phyloP scores from a whole-genome alignment of 2,329 filamentous ascomycete genomes.

The Penicillium sp. region DNA sequence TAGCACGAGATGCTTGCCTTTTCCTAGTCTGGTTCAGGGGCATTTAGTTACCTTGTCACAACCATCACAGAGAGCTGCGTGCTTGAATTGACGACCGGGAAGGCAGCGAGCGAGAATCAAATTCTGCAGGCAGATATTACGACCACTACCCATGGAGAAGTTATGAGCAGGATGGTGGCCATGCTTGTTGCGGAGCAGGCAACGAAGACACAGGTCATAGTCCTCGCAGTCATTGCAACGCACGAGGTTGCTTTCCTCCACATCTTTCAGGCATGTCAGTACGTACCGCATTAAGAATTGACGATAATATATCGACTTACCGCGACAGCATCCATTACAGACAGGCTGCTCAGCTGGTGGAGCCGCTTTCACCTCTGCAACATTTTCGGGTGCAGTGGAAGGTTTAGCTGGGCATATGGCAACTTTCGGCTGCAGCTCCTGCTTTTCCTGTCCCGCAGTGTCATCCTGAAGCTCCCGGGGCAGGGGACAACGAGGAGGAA shows the following conservation, averaged over 20 bases:
- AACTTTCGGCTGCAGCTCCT: constrained; percentile 2
- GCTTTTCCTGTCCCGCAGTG: neutral
- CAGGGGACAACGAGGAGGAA: constrained; percentile 58
- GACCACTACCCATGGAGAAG: constrained; percentile 54
- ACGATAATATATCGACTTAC: constrained; percentile 33
- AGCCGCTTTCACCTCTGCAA: constrained; percentile 23
- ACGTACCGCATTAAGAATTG: neutral
- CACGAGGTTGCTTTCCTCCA: constrained; percentile 72
- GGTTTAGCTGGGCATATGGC: neutral
- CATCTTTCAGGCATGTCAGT: constrained; percentile 42
- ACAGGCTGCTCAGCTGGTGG: constrained; percentile 36
- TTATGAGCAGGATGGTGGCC: constrained; percentile 86
- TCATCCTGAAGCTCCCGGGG: constrained; percentile 10
- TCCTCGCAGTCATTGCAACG: constrained; percentile 82
- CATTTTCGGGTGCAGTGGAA: constrained; percentile 10
- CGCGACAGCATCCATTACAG: constrained; percentile 61
- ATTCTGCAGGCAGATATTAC: constrained; percentile 54
- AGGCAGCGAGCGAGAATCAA: constrained; percentile 62
- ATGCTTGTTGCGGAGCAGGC: constrained; percentile 69
- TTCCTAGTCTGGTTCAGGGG: neutral
- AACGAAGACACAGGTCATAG: constrained; percentile 82
- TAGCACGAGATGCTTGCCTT: constrained; percentile 9
- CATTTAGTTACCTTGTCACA: constrained; percentile 61
- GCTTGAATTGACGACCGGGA: constrained; percentile 72
- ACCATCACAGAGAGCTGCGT: constrained; percentile 89